phyloP scores from a whole-genome alignment of 2,329 filamentous ascomycete genomes.

The Penicillium italicum region DNA sequence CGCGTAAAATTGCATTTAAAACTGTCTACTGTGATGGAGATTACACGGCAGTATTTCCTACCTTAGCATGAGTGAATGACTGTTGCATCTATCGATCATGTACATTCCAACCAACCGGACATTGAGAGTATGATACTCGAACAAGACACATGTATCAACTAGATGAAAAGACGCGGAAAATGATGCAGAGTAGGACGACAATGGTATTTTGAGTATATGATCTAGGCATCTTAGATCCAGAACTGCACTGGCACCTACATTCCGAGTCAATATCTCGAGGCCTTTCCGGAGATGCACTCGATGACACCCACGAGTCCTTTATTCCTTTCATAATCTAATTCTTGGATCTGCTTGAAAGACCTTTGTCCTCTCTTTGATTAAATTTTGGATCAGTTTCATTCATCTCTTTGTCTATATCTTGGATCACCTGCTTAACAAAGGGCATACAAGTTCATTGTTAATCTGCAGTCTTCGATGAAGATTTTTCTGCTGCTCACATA shows the following conservation, averaged over 20 bases:
- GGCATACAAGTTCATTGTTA: background rate
- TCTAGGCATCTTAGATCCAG: background rate
- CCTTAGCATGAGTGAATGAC: slow-evolving; percentile 5
- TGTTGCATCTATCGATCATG: background rate
- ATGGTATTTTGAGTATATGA: background rate
- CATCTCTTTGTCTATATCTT: background rate
- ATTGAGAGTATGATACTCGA: background rate
- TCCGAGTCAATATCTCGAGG: background rate
- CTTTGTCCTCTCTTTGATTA: background rate
- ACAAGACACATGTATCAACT: background rate
- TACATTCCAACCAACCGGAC: background rate
- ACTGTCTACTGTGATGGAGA: background rate
- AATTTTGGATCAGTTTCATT: background rate
- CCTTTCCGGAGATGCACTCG: background rate
- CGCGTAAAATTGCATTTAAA: slow-evolving; percentile 1
- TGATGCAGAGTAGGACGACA: background rate
- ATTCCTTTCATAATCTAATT: background rate
- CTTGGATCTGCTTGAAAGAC: background rate
- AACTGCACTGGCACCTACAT: background rate
- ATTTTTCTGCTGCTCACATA: background rate
- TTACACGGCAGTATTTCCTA: background rate
- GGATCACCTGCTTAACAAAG: background rate
- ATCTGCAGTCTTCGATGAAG: background rate
- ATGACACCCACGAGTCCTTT: background rate
- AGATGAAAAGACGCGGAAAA: background rate